A percentile compares a stretch with the other conserved stretches of the same genome.
phyloP scores from a whole-genome alignment of 495 filamentous ascomycete genomes.

The Hypoxylon intermedium region DNA sequence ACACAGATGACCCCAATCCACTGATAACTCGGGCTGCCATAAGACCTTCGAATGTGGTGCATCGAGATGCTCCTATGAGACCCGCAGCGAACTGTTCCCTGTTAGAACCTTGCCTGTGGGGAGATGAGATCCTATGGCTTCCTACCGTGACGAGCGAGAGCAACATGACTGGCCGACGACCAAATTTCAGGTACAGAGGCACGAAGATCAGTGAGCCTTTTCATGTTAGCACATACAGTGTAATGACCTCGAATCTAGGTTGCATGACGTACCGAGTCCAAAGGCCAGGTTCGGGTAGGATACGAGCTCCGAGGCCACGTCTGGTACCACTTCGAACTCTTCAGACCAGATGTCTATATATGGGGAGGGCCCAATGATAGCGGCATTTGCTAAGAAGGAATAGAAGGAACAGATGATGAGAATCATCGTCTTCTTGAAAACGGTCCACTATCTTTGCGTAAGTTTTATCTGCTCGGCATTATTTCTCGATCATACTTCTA shows the following conservation, averaged over 20 bases:
- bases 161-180: conserved; percentile 66
- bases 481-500: background rate
- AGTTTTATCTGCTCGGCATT: background rate
- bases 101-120: conserved; percentile 1
- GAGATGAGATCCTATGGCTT: background rate
- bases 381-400: conserved; percentile 67
- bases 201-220: conserved; percentile 64
- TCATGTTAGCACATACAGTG: conserved; percentile 8
- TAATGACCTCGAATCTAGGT: background rate
- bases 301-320: conserved; percentile 62
- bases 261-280: conserved; percentile 57
- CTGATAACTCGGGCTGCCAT: conserved; percentile 65
- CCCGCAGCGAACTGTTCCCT: conserved; percentile 59
- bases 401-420: conserved; percentile 65
- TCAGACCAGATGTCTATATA: conserved; percentile 65
- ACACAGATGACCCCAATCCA: conserved; percentile 61
- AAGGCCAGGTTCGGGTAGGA: conserved; percentile 70
- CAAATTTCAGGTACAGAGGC: conserved; percentile 66
- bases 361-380: conserved; percentile 64
- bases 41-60: conserved; percentile 57
- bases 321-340: conserved; percentile 60
- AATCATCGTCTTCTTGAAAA: conserved; percentile 66
- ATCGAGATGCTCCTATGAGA: conserved; percentile 62
- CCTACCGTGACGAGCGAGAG: conserved; percentile 57
- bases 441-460: conserved; percentile 61